A percentile compares a stretch with the other conserved stretches of the same genome.
These are phyloP conservation scores for Trichosporon sp. DNA, from an alignment of 1,284 basidiomycete species.

Conservation along the genomic window DNA sequence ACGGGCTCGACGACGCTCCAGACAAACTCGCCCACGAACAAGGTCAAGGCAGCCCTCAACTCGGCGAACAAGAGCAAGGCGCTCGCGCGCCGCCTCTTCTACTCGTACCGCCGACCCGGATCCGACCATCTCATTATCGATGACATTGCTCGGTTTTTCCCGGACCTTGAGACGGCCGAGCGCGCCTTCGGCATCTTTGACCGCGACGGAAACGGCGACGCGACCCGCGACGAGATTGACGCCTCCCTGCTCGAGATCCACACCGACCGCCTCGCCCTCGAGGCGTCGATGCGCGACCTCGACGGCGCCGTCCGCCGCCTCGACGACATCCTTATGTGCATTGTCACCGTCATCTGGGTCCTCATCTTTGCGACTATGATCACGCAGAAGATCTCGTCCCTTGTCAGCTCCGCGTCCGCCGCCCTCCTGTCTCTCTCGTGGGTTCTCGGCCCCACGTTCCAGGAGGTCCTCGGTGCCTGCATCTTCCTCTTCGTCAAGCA, in stretches of 20 bases:
- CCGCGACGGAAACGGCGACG: constrained; percentile 75
- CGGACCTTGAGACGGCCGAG: constrained; percentile 62
- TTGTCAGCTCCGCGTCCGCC: constrained; percentile 75
- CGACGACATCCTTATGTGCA: constrained; percentile 52
- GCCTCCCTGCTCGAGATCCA: constrained; percentile 77
- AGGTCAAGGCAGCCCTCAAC: constrained; percentile 71
- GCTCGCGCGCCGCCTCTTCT: constrained; percentile 78
- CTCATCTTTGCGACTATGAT: constrained; percentile 71
- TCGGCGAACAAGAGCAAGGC: constrained; percentile 78
- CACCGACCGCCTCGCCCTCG: constrained; percentile 75
- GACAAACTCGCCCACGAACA: constrained; percentile 78
- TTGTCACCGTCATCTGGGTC: constrained; percentile 60
- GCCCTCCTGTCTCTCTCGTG: constrained; percentile 79
- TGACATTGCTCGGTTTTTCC: constrained; percentile 72
- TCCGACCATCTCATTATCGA: constrained; percentile 60
- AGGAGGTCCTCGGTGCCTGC: constrained; percentile 53
- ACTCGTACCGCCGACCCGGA: constrained; percentile 70
- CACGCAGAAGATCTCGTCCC: constrained; percentile 64
- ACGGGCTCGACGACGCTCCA: constrained; percentile 68
- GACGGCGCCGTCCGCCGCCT: constrained; percentile 77
- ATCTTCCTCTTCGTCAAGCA: constrained; percentile 81
- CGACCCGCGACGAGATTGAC: constrained; percentile 68
- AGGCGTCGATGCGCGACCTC: constrained; percentile 82
- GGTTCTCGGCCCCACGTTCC: constrained; percentile 69
- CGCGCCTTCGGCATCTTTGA: constrained; percentile 71